These are phyloP conservation scores for Rhodotorula taiwanensis DNA, from an alignment of 768 basidiomycete genomes.

Conservation along the genomic window DNA sequence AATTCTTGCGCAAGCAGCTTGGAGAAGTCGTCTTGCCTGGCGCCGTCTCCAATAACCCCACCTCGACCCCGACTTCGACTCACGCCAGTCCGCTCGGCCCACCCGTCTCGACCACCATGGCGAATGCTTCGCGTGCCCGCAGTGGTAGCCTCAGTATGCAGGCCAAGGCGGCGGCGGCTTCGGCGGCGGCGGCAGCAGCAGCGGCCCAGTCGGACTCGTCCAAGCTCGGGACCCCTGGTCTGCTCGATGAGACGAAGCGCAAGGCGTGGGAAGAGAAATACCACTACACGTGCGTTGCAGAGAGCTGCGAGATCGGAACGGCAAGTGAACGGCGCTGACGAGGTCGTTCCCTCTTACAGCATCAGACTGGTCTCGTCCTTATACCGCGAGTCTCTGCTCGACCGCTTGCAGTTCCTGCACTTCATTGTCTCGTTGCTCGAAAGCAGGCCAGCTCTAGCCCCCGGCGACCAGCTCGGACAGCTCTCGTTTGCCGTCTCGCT, in stretches of 20 bases:
- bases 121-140: neutral
- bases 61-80: neutral
- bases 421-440: slow-evolving; percentile 27
- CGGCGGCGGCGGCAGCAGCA: slow-evolving; percentile 1
- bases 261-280: slow-evolving; percentile 25
- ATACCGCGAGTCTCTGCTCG: slow-evolving; percentile 21
- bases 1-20: slow-evolving; percentile 37
- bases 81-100: too few species aligned
- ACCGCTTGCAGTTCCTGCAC: slow-evolving; percentile 21
- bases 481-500: slow-evolving; percentile 24
- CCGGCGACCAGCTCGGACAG: slow-evolving; percentile 4
- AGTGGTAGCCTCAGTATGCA: neutral
- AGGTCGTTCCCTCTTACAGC: neutral
- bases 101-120: neutral
- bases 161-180: slow-evolving; percentile 2
- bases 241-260: slow-evolving; percentile 16
- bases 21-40: slow-evolving; percentile 30
- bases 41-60: rapidly evolving
- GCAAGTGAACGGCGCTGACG: too few species aligned
- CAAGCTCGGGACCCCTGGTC: too few species aligned
- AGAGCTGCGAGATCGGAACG: too few species aligned
- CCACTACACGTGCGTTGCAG: slow-evolving; percentile 27
- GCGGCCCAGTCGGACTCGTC: neutral
- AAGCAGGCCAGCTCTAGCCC: neutral
- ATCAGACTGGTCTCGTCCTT: slow-evolving; percentile 16